These are phyloP conservation scores for Candida vaughaniae DNA, from an alignment of 805 yeast genomes.

Conservation along the genomic window DNA sequence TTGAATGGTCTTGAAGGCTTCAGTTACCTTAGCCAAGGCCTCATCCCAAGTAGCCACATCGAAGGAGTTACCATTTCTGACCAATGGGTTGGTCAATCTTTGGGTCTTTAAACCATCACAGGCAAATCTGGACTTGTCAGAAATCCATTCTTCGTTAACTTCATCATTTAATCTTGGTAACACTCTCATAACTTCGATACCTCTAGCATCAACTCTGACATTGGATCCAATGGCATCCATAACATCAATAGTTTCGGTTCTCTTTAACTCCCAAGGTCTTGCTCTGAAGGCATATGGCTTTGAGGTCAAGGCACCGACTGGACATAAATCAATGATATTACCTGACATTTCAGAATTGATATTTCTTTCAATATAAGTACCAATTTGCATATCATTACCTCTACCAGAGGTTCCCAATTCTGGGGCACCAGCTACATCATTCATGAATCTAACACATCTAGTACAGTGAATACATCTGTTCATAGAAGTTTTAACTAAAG, in stretches of 20 bases:
- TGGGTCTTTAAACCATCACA: slow-evolving; percentile 85
- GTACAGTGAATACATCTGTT: slow-evolving; percentile 92
- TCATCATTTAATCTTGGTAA: slow-evolving; percentile 85
- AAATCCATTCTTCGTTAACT: slow-evolving; percentile 87
- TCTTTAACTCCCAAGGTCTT: slow-evolving; percentile 90
- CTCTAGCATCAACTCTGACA: slow-evolving; percentile 82
- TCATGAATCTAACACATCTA: slow-evolving; percentile 84
- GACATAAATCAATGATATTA: slow-evolving; percentile 83
- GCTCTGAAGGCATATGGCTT: slow-evolving; percentile 93
- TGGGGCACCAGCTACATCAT: slow-evolving; percentile 91
- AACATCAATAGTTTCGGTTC: slow-evolving; percentile 84
- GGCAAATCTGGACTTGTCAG: slow-evolving; percentile 84
- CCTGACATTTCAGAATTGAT: slow-evolving; percentile 84
- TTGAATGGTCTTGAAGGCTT: slow-evolving; percentile 52
- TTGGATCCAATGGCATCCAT: slow-evolving; percentile 81
- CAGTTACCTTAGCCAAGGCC: slow-evolving; percentile 68
- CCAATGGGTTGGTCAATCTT: slow-evolving; percentile 77
- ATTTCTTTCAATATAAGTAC: slow-evolving; percentile 83
- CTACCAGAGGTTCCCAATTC: slow-evolving; percentile 88
- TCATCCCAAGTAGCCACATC: slow-evolving; percentile 85
- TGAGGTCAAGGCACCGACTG: slow-evolving; percentile 87
- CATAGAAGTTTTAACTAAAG: slow-evolving; percentile 86
- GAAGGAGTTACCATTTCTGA: slow-evolving; percentile 67
- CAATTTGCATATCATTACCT: slow-evolving; percentile 90
- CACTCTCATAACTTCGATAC: slow-evolving; percentile 83